Evolutionary conservation across 495 filamentous ascomycete genomes (phyloP).

Genomic region (Neurospora africana): DNA sequence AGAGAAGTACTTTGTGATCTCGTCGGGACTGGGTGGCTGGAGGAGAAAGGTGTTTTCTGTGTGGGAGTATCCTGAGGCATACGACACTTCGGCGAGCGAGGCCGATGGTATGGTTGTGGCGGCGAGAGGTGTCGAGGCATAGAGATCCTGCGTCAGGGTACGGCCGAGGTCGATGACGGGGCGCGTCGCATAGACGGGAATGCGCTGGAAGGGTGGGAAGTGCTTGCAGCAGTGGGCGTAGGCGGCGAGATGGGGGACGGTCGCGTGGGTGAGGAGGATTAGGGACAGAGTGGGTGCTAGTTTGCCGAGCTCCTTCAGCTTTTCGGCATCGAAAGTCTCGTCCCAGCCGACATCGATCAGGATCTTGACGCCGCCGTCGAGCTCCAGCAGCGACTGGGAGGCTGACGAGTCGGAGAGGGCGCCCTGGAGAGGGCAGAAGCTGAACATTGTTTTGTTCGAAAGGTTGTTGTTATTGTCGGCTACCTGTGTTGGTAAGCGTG

Average conservation of each 20-base stretch:
- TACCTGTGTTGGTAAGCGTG: neutral
- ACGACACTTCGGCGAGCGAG: constrained; percentile 59
- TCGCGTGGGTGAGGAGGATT: constrained; percentile 91
- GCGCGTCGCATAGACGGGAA: constrained; percentile 92
- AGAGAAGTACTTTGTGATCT: constrained; percentile 85
- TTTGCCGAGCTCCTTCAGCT: constrained; percentile 74
- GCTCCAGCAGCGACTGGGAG: constrained; percentile 87
- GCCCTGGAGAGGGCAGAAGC: constrained; percentile 83
- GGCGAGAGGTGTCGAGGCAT: constrained; percentile 78
- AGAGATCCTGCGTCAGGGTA: constrained; percentile 83
- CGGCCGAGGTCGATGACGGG: constrained; percentile 89
- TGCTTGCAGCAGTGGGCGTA: constrained; percentile 96
- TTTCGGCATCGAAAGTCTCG: constrained; percentile 67
- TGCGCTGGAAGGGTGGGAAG: constrained; percentile 79
- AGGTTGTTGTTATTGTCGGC: neutral
- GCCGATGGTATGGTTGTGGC: constrained; percentile 62
- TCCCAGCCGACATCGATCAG: constrained; percentile 96
- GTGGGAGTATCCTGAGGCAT: constrained; percentile 37
- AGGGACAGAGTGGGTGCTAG: constrained; percentile 84
- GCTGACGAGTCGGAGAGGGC: constrained; percentile 79
- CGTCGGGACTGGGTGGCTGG: constrained; percentile 69
- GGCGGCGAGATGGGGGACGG: constrained; percentile 78
- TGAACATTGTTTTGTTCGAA: constrained; percentile 72
- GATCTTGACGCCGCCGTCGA: constrained; percentile 93
- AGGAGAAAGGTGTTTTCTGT: constrained; percentile 52